Percentiles rank a stretch among this genome's conserved stretches.
Evolutionary conservation across 2,329 filamentous ascomycete genomes (phyloP).

Genomic region (Pseudocercospora vitis): DNA sequence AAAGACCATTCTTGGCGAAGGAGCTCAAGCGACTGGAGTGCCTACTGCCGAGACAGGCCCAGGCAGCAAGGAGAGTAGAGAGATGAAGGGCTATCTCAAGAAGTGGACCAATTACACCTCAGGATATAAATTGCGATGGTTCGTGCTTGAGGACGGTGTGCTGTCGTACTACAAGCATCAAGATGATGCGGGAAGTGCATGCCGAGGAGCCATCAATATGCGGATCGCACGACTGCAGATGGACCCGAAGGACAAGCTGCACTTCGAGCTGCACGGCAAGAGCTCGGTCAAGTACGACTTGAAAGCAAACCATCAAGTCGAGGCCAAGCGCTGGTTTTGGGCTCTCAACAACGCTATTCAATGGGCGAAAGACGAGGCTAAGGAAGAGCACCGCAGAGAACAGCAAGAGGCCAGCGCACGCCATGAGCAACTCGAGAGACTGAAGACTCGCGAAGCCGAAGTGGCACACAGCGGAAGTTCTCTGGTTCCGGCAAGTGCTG

Average conservation of each 20-base stretch:
- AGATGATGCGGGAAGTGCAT: conserved; percentile 93
- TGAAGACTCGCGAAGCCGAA: conserved; percentile 37
- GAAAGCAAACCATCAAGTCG: conserved; percentile 96
- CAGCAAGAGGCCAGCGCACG: conserved; percentile 77
- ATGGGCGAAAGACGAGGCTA: conserved; percentile 95
- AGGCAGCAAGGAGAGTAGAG: conserved; percentile 80
- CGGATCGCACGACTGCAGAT: conserved; percentile 91
- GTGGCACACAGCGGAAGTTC: conserved; percentile 24
- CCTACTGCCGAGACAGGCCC: conserved; percentile 51
- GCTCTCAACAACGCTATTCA: conserved; percentile 98
- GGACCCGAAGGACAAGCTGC: conserved; percentile 95
- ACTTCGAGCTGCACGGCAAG: conserved; percentile 96
- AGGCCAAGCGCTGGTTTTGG: conserved; percentile 99
- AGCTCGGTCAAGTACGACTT: conserved; percentile 98
- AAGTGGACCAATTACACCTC: conserved; percentile 99
- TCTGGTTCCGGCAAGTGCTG: conserved; percentile 45
- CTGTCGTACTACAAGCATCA: conserved; percentile 99
- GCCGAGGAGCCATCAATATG: conserved; percentile 98
- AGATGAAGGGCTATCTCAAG: conserved; percentile 98
- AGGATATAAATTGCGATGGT: conserved; percentile 96
- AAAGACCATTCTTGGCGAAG: conserved; percentile 87
- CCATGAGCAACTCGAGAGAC: conserved; percentile 65
- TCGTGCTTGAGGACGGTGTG: conserved; percentile 95
- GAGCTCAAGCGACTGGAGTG: conserved; percentile 42
- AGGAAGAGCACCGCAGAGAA: conserved; percentile 78